These are phyloP conservation scores for Pouteria campechiana DNA, from an alignment of 179 eudicot species.

Conservation along the genomic window DNA sequence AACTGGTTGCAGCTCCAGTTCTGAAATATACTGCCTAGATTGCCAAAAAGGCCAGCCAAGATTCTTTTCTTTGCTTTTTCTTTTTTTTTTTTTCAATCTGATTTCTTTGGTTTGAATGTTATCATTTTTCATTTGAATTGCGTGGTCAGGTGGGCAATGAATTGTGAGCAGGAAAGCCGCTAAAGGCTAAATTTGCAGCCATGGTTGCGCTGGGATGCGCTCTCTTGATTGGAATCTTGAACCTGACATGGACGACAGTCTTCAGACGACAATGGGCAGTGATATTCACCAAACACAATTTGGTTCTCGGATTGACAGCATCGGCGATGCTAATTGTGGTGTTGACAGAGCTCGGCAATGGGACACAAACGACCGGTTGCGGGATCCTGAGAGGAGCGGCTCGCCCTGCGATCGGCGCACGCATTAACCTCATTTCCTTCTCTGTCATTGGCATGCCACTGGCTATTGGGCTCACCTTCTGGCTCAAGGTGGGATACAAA, in stretches of 20 bases:
- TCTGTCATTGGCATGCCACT: conserved; percentile 91
- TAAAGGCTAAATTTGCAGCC: conserved; percentile 87
- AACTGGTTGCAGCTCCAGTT: too few relatives aligned
- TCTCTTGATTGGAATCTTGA: conserved; percentile 55
- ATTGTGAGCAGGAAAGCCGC: conserved; percentile 88
- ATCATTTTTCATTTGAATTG: too few relatives aligned
- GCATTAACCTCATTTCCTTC: conserved; percentile 76
- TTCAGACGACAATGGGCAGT: conserved; percentile 61
- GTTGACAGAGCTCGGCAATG: conserved; percentile 88
- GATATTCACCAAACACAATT: conserved; percentile 55
- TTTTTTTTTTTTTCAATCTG: too few relatives aligned
- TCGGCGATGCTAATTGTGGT: conserved; percentile 88
- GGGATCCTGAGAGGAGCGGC: conserved; percentile 91
- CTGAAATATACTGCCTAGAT: too few relatives aligned
- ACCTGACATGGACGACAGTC: conserved; percentile 60
- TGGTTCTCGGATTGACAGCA: conserved; percentile 51
- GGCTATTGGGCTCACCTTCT: conserved; percentile 74
- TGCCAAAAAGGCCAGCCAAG: too few relatives aligned
- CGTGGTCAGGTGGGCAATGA: conserved; percentile 99
- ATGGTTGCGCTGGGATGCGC: conserved; percentile 73
- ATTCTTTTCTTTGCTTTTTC: too few relatives aligned
- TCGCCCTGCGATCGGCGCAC: conserved; percentile 82
- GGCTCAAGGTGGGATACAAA: conserved; percentile 46
- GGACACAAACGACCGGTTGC: conserved; percentile 95
- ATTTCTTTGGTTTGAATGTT: too few relatives aligned